Conservation (phyloP, 352 stramenopile genomes). For the Globisporangium perplexum region DNA sequence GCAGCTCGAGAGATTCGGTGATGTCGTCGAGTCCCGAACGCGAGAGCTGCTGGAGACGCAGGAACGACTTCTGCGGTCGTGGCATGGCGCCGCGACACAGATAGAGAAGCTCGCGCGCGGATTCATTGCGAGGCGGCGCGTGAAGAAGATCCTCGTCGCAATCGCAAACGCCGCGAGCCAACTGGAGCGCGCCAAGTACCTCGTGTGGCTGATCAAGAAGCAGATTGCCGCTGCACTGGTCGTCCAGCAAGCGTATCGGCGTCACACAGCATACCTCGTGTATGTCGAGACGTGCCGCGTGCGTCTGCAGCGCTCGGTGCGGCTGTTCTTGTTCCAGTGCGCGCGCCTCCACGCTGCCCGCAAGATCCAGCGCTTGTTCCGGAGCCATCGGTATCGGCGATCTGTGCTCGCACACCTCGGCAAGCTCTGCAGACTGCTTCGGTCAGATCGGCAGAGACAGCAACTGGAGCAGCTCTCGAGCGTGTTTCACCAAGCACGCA, state of each 20-base stretch:
- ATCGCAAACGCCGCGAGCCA: constrained; percentile 22
- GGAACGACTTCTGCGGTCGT: constrained; percentile 29
- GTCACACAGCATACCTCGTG: constrained; percentile 15
- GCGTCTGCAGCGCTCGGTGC: constrained; percentile 22
- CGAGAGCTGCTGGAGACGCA: constrained; percentile 27
- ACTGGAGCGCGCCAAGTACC: constrained; percentile 5
- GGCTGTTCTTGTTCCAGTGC: constrained; percentile 31
- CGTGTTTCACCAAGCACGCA: constrained; percentile 20
- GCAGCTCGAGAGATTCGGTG: constrained; percentile 36
- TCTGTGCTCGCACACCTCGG: constrained; percentile 19
- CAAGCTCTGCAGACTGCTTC: constrained; percentile 24
- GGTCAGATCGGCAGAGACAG: constrained; percentile 18
- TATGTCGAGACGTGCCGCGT: constrained; percentile 19
- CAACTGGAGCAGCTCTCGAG: constrained; percentile 19
- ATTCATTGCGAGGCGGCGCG: constrained; percentile 24
- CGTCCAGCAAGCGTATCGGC: constrained; percentile 33
- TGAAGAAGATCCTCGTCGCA: constrained; percentile 20
- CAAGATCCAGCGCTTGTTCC: constrained; percentile 30
- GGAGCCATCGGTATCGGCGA: constrained; percentile 27
- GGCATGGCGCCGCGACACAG: constrained; percentile 27
- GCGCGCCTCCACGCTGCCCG: constrained; percentile 18
- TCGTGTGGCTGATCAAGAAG: constrained; percentile 14
- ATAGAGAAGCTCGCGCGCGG: constrained; percentile 37
- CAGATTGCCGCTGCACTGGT: constrained; percentile 18
- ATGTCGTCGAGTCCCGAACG: constrained; percentile 30